Percentiles rank a stretch among this genome's conserved stretches.
Evolutionary conservation across 768 basidiomycete genomes (phyloP).

Genomic region (Bullera alba): DNA sequence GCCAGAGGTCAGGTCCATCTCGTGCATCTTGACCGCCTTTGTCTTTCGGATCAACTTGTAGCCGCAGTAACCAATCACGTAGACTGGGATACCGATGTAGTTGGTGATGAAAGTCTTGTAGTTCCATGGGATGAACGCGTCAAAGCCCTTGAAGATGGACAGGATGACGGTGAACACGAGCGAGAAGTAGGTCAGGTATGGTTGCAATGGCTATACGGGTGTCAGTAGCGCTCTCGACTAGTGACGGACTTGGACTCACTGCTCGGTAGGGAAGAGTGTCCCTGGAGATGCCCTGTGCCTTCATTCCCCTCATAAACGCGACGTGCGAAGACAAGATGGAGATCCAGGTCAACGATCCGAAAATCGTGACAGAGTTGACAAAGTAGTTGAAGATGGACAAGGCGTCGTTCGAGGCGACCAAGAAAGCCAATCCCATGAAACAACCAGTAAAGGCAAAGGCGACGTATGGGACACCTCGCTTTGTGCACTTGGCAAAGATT

Average conservation of each 20-base stretch:
- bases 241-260: conserved; percentile 4
- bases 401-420: conserved; percentile 58
- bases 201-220: conserved; percentile 44
- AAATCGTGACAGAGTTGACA: conserved; percentile 24
- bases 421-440: conserved; percentile 57
- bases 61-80: conserved; percentile 50
- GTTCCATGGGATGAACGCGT: conserved; percentile 55
- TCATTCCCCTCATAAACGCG: conserved; percentile 33
- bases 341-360: conserved; percentile 33
- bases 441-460: conserved; percentile 27
- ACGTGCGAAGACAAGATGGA: conserved; percentile 32
- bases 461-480: conserved; percentile 52
- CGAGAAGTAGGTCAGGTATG: conserved; percentile 65
- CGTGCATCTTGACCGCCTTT: conserved; percentile 15
- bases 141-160: conserved; percentile 55
- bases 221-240: neutral
- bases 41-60: conserved; percentile 48
- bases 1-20: conserved; percentile 39
- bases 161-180: conserved; percentile 55
- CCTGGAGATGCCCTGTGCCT: conserved; percentile 50
- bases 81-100: conserved; percentile 52
- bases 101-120: conserved; percentile 46
- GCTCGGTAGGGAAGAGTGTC: conserved; percentile 45
- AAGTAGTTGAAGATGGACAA: conserved; percentile 21
- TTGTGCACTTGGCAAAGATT: conserved; percentile 52